Conservation (phyloP, 2,329 filamentous ascomycete species). For the Westerdykella ornata region DNA sequence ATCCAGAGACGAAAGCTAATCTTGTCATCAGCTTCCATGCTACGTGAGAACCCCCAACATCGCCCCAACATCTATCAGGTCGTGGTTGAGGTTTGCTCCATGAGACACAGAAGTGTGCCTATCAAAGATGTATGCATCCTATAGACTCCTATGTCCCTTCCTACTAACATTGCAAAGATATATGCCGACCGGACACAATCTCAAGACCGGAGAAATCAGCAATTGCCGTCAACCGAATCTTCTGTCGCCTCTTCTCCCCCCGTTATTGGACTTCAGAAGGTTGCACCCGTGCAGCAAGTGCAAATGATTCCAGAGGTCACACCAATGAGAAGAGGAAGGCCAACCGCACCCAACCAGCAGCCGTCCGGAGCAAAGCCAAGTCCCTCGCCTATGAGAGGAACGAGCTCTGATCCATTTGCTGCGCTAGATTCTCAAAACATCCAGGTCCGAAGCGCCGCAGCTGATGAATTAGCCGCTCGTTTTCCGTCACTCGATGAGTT, state of each 20-base stretch:
- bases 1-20: slow-evolving; percentile 10
- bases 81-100: slow-evolving; percentile 74
- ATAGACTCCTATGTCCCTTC: not conserved
- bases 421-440: slow-evolving; percentile 66
- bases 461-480: slow-evolving; percentile 74
- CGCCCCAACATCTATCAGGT: slow-evolving; percentile 95
- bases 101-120: slow-evolving; percentile 80
- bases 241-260: slow-evolving; percentile 49
- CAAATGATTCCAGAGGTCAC: slow-evolving; percentile 78
- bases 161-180: slow-evolving; percentile 37
- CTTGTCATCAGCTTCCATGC: slow-evolving; percentile 69
- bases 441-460: slow-evolving; percentile 44
- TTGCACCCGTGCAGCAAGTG: slow-evolving; percentile 64
- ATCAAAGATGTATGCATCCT: slow-evolving; percentile 66
- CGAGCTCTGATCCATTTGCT: slow-evolving; percentile 77
- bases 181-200: slow-evolving; percentile 53
- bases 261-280: slow-evolving; percentile 72
- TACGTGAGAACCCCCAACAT: slow-evolving; percentile 70
- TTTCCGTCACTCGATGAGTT: slow-evolving; percentile 95
- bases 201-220: slow-evolving; percentile 56
- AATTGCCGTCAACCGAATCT: slow-evolving; percentile 52
- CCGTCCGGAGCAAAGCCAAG: slow-evolving; percentile 47
- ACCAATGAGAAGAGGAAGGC: slow-evolving; percentile 85
- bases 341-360: slow-evolving; percentile 49
- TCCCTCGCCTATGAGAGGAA: slow-evolving; percentile 63